These are phyloP conservation scores for Chaetomiaceae sp. DNA, from an alignment of 2,329 filamentous ascomycete genomes.

Conservation along the genomic window DNA sequence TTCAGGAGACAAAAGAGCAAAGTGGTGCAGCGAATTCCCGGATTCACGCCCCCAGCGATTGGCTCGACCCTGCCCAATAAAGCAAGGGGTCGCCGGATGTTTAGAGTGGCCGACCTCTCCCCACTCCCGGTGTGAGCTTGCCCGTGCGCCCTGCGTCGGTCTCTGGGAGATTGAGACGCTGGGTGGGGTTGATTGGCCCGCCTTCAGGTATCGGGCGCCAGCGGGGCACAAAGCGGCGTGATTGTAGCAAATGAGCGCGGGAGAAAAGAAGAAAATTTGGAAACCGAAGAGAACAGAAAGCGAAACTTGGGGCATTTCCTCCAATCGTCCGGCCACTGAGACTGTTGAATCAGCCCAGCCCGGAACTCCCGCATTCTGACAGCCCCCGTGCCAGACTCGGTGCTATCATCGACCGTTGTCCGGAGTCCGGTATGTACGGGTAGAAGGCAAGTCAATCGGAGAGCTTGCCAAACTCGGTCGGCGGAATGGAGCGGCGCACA, in stretches of 20 bases:
- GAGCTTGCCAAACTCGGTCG: too few species aligned
- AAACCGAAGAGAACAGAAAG: slow-evolving; percentile 14
- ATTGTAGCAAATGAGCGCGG: slow-evolving; percentile 8
- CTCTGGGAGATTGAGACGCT: neutral
- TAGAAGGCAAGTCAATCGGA: too few species aligned
- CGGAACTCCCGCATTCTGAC: too few species aligned
- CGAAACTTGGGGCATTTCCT: neutral
- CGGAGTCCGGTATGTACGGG: too few species aligned
- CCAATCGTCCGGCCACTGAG: neutral
- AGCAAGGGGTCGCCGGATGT: slow-evolving; percentile 7
- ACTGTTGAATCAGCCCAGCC: too few species aligned
- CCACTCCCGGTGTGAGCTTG: slow-evolving; percentile 15
- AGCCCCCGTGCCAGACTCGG: too few species aligned
- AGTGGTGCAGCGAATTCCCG: slow-evolving; percentile 20
- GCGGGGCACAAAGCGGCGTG: too few species aligned
- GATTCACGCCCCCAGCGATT: slow-evolving; percentile 21
- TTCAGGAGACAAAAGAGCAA: slow-evolving; percentile 16
- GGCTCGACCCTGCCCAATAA: slow-evolving; percentile 16
- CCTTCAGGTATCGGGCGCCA: neutral
- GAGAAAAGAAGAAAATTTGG: slow-evolving; percentile 23
- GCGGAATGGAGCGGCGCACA: too few species aligned
- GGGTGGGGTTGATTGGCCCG: slow-evolving; percentile 17
- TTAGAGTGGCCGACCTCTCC: slow-evolving; percentile 10
- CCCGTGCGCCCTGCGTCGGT: slow-evolving; percentile 20
- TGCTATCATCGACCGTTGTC: too few species aligned